Conservation (phyloP, 2,329 filamentous ascomycete species). For the Aspergillus viridinutans region DNA sequence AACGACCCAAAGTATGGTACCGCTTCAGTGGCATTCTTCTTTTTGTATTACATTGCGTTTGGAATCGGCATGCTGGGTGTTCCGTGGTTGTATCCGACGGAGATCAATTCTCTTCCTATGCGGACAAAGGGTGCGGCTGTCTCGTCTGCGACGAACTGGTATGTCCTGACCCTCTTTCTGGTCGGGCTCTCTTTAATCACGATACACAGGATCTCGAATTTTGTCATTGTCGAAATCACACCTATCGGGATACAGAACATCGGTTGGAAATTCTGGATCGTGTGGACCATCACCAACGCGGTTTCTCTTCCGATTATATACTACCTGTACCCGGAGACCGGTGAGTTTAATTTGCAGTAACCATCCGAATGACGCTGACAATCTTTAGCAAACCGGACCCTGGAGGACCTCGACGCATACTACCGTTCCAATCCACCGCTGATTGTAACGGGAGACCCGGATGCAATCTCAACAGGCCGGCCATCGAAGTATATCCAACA, state of each 20-base stretch:
- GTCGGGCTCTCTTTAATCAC: not conserved
- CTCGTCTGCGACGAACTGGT: constrained; percentile 49
- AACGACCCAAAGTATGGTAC: not conserved
- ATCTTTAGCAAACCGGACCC: constrained; percentile 19
- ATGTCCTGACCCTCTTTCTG: constrained; percentile 22
- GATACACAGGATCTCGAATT: constrained; percentile 19
- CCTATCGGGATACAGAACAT: constrained; percentile 42
- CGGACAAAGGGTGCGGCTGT: constrained; percentile 46
- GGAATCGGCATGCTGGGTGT: constrained; percentile 43
- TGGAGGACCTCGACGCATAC: constrained; percentile 36
- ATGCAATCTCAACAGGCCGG: constrained; percentile 44
- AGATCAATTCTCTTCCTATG: constrained; percentile 48
- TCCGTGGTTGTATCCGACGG: constrained; percentile 37
- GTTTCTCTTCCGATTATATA: constrained; percentile 48
- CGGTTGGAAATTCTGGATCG: constrained; percentile 43
- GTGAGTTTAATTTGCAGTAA: constrained; percentile 2
- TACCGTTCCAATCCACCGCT: constrained; percentile 38
- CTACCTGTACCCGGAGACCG: constrained; percentile 35
- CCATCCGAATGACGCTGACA: not conserved
- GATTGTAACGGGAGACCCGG: constrained; percentile 47
- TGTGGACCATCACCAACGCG: constrained; percentile 45
- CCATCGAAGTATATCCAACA: constrained; percentile 48
- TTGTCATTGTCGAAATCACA: constrained; percentile 42
- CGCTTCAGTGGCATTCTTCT: constrained; percentile 49
- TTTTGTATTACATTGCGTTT: constrained; percentile 51